Percentiles rank a stretch among this genome's conserved stretches.
Evolutionary conservation across 78 protist species (phyloP).

Genomic region (Creolimax fragrantissima): DNA sequence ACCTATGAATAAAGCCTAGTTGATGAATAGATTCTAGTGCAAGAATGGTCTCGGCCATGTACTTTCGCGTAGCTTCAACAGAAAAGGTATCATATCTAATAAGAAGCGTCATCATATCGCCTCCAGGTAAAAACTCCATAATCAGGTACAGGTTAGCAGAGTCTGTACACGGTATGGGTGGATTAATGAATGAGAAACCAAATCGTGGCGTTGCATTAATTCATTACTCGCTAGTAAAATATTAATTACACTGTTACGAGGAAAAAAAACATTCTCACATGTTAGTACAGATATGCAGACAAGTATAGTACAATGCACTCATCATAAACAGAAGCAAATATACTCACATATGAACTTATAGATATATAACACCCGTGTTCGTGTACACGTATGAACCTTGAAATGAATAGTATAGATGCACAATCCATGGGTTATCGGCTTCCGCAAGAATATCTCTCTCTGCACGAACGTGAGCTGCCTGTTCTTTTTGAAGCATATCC

Average conservation of each 20-base stretch:
- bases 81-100: not conserved
- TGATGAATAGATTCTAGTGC: conserved; percentile 71
- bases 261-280: no score
- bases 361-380: not conserved
- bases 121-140: conserved; percentile 42
- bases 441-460: conserved; percentile 78
- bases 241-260: no score
- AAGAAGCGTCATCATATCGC: conserved; percentile 43
- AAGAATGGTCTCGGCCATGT: conserved; percentile 60
- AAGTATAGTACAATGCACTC: no score
- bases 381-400: conserved; percentile 37
- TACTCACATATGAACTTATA: no score
- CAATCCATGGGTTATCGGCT: conserved; percentile 53
- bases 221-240: no score
- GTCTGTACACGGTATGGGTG: not conserved
- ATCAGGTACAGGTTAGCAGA: conserved; percentile 20
- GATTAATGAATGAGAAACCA: not conserved
- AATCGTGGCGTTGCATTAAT: no score
- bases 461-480: conserved; percentile 38
- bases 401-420: conserved; percentile 69
- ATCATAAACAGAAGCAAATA: no score
- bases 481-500: conserved; percentile 19
- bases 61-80: conserved; percentile 58
- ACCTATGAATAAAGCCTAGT: conserved; percentile 60
- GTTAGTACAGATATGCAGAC: no score